Evolutionary conservation across 345 rosid genomes (phyloP), one percentile per base, ranked within the genome.

Genomic region (Cardamine occulta): DNA sequence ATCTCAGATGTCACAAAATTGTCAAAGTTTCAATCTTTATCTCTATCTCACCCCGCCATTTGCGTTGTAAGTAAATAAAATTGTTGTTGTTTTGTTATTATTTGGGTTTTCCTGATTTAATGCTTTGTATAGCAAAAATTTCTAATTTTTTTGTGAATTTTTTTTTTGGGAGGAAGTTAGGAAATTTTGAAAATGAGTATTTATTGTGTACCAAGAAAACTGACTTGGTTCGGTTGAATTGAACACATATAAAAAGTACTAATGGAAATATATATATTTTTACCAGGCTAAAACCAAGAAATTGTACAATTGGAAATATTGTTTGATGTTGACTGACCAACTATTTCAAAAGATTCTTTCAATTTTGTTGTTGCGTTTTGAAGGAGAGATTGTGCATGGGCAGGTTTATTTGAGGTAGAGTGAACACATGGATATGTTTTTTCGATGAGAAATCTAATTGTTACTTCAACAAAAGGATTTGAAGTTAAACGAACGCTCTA

Each of bases 291-390:
- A 17, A 59, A 45, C 3, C 17, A 19, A 42, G 7, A 64, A 42
- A 15, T 24, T 54, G 44, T 55, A 74, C 26, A n/a, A 31, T 17
- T 17, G 63, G 44, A 9, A 28, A 58, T 58, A 9, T 17, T 31
- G 15, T 8, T 53, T 17, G 42, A 58, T 58, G 44, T 58, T 58
- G 73, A 74, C 60, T 48, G 44, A 74, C 79, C 55, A 48, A 74
- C 66, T 24, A n/a, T 4, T 23, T 1, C 49, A 74, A 65, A 45
- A 74, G 66, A 74, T 66, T 65, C 56, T 55, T 8, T 48, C 4
- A 28, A 40, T 18, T 13, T 18, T 9, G 9, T 53, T 63, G 63
- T 42, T 73, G 34, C 15, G n/a, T 63, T 73, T 53, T 63, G 34
- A 54, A 72, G 37, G 18, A 39, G 39, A 45, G 4, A 7, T 68